Conservation (phyloP, 495 filamentous ascomycete species). For the Neurospora sp. region DNA sequence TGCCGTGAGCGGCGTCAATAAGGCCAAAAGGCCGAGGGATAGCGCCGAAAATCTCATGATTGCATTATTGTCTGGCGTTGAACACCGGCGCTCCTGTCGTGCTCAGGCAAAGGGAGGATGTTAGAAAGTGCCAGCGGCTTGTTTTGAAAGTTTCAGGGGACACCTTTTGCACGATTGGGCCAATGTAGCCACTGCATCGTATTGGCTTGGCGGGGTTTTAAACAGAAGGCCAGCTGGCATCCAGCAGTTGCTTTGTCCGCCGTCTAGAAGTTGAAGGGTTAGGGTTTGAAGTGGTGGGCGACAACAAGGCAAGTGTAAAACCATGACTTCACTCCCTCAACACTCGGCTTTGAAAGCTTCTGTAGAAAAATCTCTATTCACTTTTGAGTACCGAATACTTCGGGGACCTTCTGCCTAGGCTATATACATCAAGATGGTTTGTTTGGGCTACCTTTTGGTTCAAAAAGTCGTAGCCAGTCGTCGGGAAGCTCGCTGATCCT, state of each 20-base stretch:
- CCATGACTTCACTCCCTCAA: neutral
- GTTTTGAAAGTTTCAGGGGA: neutral
- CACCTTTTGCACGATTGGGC: neutral
- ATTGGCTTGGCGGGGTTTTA: neutral
- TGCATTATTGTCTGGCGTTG: constrained; percentile 16
- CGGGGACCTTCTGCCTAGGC: neutral
- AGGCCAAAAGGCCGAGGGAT: constrained; percentile 44
- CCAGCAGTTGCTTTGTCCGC: neutral
- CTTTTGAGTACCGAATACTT: neutral
- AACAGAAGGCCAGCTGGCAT: neutral
- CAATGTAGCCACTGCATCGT: neutral
- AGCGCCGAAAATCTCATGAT: constrained; percentile 44
- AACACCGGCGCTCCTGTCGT: neutral
- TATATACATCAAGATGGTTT: neutral
- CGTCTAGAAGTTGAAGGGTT: neutral
- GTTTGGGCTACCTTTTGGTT: neutral
- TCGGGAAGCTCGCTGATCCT: neutral
- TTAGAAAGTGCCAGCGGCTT: neutral
- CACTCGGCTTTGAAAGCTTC: neutral
- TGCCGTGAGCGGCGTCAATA: constrained; percentile 50
- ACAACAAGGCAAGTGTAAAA: neutral
- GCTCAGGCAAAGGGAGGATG: neutral
- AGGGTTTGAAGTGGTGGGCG: neutral
- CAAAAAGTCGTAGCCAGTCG: neutral
- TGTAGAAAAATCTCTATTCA: neutral